phyloP scores from a whole-genome alignment of 2,329 filamentous ascomycete species.

The Ampelomyces quisqualis region DNA sequence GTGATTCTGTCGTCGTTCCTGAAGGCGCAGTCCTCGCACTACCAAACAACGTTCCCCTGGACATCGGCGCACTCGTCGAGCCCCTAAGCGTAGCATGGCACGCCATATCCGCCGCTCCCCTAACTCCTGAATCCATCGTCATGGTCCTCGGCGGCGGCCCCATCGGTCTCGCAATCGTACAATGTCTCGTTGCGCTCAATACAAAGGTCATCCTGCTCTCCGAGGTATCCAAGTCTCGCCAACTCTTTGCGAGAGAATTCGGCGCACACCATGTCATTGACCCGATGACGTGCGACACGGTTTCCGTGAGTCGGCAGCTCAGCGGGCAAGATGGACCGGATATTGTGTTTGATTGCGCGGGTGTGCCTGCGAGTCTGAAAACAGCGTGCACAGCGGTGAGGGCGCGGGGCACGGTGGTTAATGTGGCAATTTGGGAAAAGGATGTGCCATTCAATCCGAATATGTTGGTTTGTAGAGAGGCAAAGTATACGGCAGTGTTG shows the following conservation, averaged over 20 bases:
- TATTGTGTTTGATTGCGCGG: conserved; percentile 63
- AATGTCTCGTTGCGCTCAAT: conserved; percentile 57
- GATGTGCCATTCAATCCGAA: conserved; percentile 56
- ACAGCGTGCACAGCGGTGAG: conserved; percentile 53
- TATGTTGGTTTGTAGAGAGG: conserved; percentile 56
- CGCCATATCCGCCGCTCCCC: conserved; percentile 54
- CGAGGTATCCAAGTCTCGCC: conserved; percentile 55
- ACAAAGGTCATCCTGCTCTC: conserved; percentile 59
- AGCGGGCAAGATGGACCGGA: conserved; percentile 56
- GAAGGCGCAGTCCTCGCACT: conserved; percentile 53
- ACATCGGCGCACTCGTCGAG: conserved; percentile 61
- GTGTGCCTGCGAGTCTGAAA: conserved; percentile 52
- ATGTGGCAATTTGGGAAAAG: conserved; percentile 66
- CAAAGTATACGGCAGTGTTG: conserved; percentile 53
- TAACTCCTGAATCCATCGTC: conserved; percentile 51
- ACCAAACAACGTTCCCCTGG: conserved; percentile 54
- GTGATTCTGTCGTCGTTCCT: conserved; percentile 56
- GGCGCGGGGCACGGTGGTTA: conserved; percentile 59
- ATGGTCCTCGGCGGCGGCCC: conserved; percentile 63
- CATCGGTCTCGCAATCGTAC: conserved; percentile 62
- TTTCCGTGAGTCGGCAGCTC: conserved; percentile 49
- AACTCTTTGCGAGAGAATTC: conserved; percentile 55
- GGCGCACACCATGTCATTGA: conserved; percentile 59
- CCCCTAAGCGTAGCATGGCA: conserved; percentile 67
- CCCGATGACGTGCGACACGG: conserved; percentile 54